Evolutionary conservation across 2,329 filamentous ascomycete species (phyloP).

Genomic region (Nectriaceae sp.): DNA sequence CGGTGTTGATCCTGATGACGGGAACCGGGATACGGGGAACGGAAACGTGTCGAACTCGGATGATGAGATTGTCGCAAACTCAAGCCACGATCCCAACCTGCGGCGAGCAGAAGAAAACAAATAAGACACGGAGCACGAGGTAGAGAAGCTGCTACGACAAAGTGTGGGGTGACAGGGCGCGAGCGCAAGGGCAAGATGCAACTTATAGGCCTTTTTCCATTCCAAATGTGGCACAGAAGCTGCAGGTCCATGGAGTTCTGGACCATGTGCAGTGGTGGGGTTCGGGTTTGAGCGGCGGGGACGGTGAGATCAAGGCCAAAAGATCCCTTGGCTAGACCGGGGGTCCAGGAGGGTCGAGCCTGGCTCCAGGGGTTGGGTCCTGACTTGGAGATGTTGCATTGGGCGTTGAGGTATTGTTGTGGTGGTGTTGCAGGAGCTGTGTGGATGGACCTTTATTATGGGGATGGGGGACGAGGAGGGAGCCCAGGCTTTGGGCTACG

Average conservation of each 20-base stretch:
- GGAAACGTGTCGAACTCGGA: neutral
- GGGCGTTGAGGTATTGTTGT: too few species aligned
- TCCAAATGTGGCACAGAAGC: conserved; percentile 28
- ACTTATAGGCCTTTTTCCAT: conserved; percentile 24
- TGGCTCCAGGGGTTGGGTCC: neutral
- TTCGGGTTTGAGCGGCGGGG: conserved; percentile 11
- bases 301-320: conserved; percentile 3
- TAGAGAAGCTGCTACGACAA: neutral
- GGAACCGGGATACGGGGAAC: neutral
- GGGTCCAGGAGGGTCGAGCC: neutral
- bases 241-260: conserved; percentile 34
- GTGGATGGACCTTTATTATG: neutral
- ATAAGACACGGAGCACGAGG: neutral
- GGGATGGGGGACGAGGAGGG: neutral
- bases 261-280: conserved; percentile 28
- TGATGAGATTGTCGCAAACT: too few species aligned
- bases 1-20: too few species aligned
- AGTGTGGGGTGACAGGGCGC: too few species aligned
- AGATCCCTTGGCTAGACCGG: neutral
- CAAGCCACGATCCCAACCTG: neutral
- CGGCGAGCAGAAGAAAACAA: neutral
- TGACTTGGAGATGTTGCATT: neutral
- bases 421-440: neutral
- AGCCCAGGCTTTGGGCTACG: neutral
- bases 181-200: conserved; percentile 15